phyloP scores from a whole-genome alignment of 257 asterid genomes.

The Solanum paucissectum region DNA sequence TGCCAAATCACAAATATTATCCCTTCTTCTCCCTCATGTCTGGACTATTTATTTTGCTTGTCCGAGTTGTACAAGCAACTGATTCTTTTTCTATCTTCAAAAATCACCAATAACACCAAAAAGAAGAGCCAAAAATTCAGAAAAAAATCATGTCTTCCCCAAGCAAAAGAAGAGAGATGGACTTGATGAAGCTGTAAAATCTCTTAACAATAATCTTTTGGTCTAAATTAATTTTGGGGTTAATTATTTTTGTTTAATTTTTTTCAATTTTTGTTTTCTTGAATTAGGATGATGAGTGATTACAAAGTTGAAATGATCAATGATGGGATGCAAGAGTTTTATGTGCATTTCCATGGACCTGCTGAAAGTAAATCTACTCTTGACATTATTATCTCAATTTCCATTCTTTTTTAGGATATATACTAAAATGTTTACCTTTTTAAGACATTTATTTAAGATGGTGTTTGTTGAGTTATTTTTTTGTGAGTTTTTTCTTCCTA shows the following conservation, averaged over 20 bases:
- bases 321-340: constrained; percentile 83
- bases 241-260: not conserved
- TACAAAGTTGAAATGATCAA: constrained; percentile 93
- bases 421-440: not conserved
- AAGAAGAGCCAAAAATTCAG: not conserved
- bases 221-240: not conserved
- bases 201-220: not conserved
- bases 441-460: constrained; percentile 1
- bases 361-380: constrained; percentile 48
- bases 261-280: not conserved
- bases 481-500: not conserved
- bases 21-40: not conserved
- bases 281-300: constrained; percentile 93
- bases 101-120: not conserved
- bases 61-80: constrained; percentile 5
- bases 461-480: constrained; percentile 3
- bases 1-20: not conserved
- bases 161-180: constrained; percentile 97
- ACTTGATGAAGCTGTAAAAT: constrained; percentile 83
- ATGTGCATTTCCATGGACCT: constrained; percentile 91
- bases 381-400: not conserved
- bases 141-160: constrained; percentile 75
- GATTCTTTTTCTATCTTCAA: not conserved
- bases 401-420: not conserved
- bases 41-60: not conserved